Evolutionary conservation across 2,329 filamentous ascomycete species (phyloP).

Genomic region (Hypoxylon sp.): DNA sequence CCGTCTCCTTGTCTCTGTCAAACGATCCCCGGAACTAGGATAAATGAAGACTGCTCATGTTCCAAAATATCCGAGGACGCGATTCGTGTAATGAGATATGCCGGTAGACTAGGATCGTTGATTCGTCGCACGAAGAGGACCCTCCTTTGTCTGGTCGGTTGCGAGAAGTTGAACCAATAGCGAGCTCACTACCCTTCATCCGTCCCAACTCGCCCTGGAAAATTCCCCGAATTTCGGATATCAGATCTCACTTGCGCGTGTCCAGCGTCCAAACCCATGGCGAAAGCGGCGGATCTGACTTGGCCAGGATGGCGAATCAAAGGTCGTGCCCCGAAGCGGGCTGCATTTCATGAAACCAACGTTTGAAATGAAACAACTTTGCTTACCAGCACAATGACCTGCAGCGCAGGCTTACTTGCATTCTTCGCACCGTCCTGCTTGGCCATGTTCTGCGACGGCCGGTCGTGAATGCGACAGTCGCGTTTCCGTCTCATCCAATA

Average conservation of each 20-base stretch:
- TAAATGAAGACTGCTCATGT: background rate
- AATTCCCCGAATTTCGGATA: conserved; percentile 29
- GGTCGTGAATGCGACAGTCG: conserved; percentile 24
- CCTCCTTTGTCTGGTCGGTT: background rate
- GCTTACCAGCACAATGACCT: conserved; percentile 81
- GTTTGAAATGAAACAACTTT: conserved; percentile 34
- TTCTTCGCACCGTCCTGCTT: conserved; percentile 38
- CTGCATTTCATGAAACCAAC: conserved; percentile 30
- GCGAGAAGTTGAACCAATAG: background rate
- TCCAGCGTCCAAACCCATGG: conserved; percentile 28
- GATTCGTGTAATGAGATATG: background rate
- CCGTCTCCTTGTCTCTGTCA: conserved; percentile 13
- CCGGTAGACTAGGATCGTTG: background rate
- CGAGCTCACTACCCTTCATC: conserved; percentile 9
- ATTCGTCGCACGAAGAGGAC: conserved; percentile 1
- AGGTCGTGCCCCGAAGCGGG: conserved; percentile 16
- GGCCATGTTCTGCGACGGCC: conserved; percentile 39
- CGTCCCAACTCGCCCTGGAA: conserved; percentile 17
- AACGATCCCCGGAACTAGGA: conserved; percentile 5
- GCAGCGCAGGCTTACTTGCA: conserved; percentile 65
- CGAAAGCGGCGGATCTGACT: conserved; percentile 21
- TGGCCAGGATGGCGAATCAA: conserved; percentile 38
- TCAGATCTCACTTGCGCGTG: conserved; percentile 37
- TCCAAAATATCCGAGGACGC: background rate
- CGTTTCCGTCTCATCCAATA: conserved; percentile 26